These are phyloP conservation scores for Magnolia changhungtana DNA, from an alignment of 164 flowering plant genomes.

Conservation along the genomic window DNA sequence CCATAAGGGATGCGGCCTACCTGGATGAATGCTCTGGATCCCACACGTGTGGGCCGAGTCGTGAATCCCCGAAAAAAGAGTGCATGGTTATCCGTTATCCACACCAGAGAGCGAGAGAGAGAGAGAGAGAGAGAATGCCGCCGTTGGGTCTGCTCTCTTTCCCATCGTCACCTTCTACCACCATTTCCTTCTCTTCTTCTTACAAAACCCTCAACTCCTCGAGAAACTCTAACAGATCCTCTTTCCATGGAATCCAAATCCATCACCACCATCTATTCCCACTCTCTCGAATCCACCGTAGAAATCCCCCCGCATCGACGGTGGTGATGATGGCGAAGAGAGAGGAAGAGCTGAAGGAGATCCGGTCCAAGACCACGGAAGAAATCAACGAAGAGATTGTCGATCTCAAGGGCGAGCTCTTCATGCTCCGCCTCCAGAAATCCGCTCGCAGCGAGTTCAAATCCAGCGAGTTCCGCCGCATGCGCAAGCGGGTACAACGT, in stretches of 20 bases:
- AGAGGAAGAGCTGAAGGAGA: conserved; percentile 80
- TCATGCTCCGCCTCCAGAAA: conserved; percentile 78
- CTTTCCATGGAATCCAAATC: conserved; percentile 55
- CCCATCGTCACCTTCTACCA: neutral
- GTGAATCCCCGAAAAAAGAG: too few species aligned
- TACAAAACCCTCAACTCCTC: neutral
- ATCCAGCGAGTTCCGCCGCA: conserved; percentile 83
- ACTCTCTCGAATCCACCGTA: conserved; percentile 2
- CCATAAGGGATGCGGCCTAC: too few species aligned
- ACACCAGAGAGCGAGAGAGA: neutral
- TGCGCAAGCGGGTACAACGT: conserved; percentile 76
- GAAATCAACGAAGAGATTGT: conserved; percentile 77
- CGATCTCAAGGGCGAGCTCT: conserved; percentile 90
- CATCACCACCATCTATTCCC: conserved; percentile 16
- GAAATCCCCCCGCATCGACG: conserved; percentile 15
- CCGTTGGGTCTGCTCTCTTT: neutral
- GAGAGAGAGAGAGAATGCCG: neutral
- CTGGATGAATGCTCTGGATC: too few species aligned
- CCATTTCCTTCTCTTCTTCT: neutral
- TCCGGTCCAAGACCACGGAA: conserved; percentile 67
- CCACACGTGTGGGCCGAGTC: too few species aligned
- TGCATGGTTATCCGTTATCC: neutral
- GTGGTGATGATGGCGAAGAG: conserved; percentile 85
- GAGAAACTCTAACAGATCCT: conserved; percentile 22
- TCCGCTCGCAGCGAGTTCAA: conserved; percentile 87